A percentile compares a stretch with the other conserved stretches of the same genome.
Evolutionary conservation across 2,329 filamentous ascomycete species (phyloP).

Genomic region (Diaporthe amygdali): DNA sequence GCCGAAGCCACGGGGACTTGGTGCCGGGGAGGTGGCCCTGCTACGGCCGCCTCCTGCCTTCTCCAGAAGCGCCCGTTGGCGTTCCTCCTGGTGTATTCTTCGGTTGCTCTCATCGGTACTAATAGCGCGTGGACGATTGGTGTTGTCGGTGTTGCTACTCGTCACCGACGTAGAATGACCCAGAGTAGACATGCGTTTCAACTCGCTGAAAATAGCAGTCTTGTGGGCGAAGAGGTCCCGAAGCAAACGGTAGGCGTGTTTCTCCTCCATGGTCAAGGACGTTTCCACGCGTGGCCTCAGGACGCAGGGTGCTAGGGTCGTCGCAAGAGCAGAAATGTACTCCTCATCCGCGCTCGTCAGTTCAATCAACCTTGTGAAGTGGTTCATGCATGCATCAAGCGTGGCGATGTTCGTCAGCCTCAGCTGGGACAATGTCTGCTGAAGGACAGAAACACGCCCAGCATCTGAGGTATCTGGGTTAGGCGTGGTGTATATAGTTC

Average conservation of each 20-base stretch:
- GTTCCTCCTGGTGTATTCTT: constrained; percentile 91
- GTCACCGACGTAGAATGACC: constrained; percentile 65
- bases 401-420: constrained; percentile 97
- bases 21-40: constrained; percentile 76
- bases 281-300: constrained; percentile 87
- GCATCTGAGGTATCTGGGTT: constrained; percentile 64
- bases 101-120: constrained; percentile 96
- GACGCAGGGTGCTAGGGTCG: constrained; percentile 80
- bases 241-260: constrained; percentile 87
- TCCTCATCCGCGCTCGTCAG: constrained; percentile 93
- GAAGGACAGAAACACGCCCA: constrained; percentile 85
- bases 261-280: constrained; percentile 93
- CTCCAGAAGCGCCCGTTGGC: constrained; percentile 80
- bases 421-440: constrained; percentile 93
- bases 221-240: constrained; percentile 94
- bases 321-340: constrained; percentile 78
- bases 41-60: constrained; percentile 68
- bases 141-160: constrained; percentile 35
- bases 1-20: constrained; percentile 49
- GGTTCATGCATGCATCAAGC: constrained; percentile 97
- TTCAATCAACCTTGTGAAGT: constrained; percentile 96
- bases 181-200: constrained; percentile 85
- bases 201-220: constrained; percentile 90
- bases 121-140: constrained; percentile 78
- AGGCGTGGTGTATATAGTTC: constrained; percentile 91